Base-by-base conservation (phyloP, 768 basidiomycete species). In the Boletales sp. region DNA sequence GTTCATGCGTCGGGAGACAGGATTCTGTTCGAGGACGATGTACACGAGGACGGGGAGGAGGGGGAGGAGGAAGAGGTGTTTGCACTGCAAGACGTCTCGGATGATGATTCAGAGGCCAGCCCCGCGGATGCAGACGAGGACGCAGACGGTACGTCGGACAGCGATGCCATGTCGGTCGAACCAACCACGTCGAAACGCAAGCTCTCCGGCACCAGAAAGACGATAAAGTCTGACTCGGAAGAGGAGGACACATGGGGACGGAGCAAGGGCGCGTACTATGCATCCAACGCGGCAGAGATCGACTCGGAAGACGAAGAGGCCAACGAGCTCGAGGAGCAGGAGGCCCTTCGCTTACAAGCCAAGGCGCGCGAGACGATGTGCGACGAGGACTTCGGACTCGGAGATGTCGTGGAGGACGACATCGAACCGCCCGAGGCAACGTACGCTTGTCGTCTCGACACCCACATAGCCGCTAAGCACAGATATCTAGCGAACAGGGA, bases 241-340 rank as follows among this genome's bases (percentile, higher is more conserved):
- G 57, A 58, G 11, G 80, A 80, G 51, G 81, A 80, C 67, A 80
- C 78, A 1, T 97, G 94, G 94, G 94, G 94, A 10, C 76, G 73
- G 51, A 80, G 82, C 54, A 86, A 85, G 68, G 76, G 82, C 36
- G 85, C 82, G 5, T 97, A 94, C 69, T 95, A 95, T 63, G 82
- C 90, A 4, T 89, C 87, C 5, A 92, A 91, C 65, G 90, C 88
- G 30, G 85, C 76, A 32, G 72, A 88, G 47, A 71, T 91, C 34
- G 90, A 90, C 45, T 86, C 86, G 34, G 89, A 90, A 57, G 87
- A 94, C 55, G 94, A 95, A 59, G 94, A 95, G 66, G 88, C 83
- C 31, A 81, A 89, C 60, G 86, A 88, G 56, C 70, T 95, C 43
- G 93, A 97, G 61, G 90, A 91, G 64, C 83, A 87, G 63, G 94